Base-by-base conservation (phyloP, 116 monocot species). In the Papilionanthe hybrid region DNA sequence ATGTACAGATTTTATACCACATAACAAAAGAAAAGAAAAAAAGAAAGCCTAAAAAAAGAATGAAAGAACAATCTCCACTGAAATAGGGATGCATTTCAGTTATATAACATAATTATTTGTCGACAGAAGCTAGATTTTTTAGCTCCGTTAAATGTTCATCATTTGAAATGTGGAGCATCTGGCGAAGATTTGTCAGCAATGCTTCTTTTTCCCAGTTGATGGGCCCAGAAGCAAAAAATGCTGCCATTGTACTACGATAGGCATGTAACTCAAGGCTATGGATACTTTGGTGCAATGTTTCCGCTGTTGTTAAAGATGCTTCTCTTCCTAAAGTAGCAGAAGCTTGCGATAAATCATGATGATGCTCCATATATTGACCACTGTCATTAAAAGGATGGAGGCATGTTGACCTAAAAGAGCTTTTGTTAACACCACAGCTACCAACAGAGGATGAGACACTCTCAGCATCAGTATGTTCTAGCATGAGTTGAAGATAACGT, bases 191-290 rank as follows among this genome's bases (percentile, higher is more conserved):
- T 68, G 94, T 89, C 86, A 96, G 42, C 81, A 93, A 80, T 77
- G 79, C 80, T 82, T 93, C 96, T 78, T 90, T 85, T 78, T 93
- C 92, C 96, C 96, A 96, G 72, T 84, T 96, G 65, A 96, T 75
- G 17, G 85, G 80, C 19, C 96, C 94, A 85, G 86, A 89, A 71
- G 82, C 86, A 87, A 93, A 87, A 23, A 93, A 86, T 48, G 90
- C 90, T 77, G 72, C 43, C 80, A 96, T 37, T 18, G 85, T 92
- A 23, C 84, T 66, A 80, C 76, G 84, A 37, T 93, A 96, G 20
- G 92, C 90, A 85, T 88, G 75, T 42, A 92, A 75, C 80, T 93
- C 96, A 58, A 87, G 68, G 84, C 86, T 93, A 42, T 83, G 79
- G 65, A 86, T 84, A 75, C 18, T 37, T 69, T 69, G 32, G 15